Evolutionary conservation across 1,284 basidiomycete genomes (phyloP).

Genomic region (Xerocomus nothofagi): DNA sequence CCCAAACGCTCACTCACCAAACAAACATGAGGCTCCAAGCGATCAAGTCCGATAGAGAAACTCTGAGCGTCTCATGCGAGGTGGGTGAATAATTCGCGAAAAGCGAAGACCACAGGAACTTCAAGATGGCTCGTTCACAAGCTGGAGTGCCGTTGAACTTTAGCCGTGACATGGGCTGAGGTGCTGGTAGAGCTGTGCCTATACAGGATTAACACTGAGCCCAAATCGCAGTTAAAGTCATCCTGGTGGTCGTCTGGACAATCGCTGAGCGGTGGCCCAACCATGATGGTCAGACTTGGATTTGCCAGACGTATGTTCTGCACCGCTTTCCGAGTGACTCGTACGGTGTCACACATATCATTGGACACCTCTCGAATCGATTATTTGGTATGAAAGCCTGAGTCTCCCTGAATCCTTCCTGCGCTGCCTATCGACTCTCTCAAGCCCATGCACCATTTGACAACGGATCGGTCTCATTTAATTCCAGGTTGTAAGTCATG

Average conservation of each 20-base stretch:
- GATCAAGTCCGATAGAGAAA: background rate
- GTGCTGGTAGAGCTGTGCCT: background rate
- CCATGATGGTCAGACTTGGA: background rate
- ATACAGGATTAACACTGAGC: background rate
- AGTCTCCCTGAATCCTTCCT: background rate
- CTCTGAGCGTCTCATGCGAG: background rate
- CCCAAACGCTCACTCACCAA: too few species aligned
- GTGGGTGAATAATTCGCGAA: background rate
- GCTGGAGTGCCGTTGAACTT: too few species aligned
- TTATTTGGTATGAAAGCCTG: slow-evolving; percentile 1
- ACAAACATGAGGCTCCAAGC: background rate
- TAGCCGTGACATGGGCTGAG: background rate
- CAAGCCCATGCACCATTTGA: slow-evolving; percentile 18
- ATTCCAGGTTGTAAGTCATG: slow-evolving; percentile 39
- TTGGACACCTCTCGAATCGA: background rate
- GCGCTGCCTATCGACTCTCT: slow-evolving; percentile 3
- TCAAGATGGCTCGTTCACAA: background rate
- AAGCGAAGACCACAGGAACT: background rate
- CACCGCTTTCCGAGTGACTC: slow-evolving; percentile 7
- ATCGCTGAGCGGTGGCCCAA: background rate
- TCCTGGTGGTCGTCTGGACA: background rate
- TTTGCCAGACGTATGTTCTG: background rate
- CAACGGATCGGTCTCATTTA: background rate
- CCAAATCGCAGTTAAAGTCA: background rate
- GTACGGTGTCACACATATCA: background rate